phyloP scores from a whole-genome alignment of 768 basidiomycete genomes.

The Mycena capillaripes region DNA sequence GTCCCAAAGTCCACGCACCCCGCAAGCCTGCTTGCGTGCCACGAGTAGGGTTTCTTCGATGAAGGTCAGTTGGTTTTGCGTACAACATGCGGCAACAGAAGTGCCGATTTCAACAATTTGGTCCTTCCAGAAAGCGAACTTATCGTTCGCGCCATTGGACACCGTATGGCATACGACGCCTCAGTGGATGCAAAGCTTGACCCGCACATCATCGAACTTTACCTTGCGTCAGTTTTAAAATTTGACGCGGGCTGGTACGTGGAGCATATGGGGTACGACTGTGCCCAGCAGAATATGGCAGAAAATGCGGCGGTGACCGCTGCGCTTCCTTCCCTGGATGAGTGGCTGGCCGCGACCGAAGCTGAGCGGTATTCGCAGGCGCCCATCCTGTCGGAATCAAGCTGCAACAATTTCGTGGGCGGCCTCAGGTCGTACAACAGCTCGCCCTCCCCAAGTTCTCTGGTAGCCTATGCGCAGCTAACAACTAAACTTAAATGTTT shows the following conservation, averaged over 20 bases:
- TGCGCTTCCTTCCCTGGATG: constrained; percentile 44
- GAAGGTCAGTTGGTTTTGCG: constrained; percentile 38
- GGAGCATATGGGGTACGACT: constrained; percentile 48
- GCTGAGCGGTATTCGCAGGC: constrained; percentile 37
- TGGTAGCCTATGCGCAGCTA: too few relatives aligned
- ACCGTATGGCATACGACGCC: constrained; percentile 61
- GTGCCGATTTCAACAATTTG: constrained; percentile 46
- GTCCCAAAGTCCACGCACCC: constrained; percentile 38
- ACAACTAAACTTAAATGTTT: too few relatives aligned
- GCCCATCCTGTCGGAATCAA: constrained; percentile 42
- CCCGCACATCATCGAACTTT: constrained; percentile 52
- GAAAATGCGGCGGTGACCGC: constrained; percentile 48
- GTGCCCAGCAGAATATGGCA: constrained; percentile 46
- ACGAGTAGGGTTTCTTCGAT: constrained; percentile 38
- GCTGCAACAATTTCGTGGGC: neutral
- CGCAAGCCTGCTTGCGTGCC: constrained; percentile 37
- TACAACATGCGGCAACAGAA: constrained; percentile 45
- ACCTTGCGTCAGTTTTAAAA: constrained; percentile 49
- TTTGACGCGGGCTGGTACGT: constrained; percentile 57
- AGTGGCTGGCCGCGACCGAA: constrained; percentile 22
- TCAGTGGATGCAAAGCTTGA: constrained; percentile 46
- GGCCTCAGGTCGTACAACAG: constrained; percentile 1
- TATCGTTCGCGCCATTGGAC: constrained; percentile 59
- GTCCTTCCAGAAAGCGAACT: constrained; percentile 57
- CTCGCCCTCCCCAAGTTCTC: too few relatives aligned